These are phyloP conservation scores for Aureobasidium sp. DNA, from an alignment of 2,329 filamentous ascomycete genomes.

Conservation along the genomic window DNA sequence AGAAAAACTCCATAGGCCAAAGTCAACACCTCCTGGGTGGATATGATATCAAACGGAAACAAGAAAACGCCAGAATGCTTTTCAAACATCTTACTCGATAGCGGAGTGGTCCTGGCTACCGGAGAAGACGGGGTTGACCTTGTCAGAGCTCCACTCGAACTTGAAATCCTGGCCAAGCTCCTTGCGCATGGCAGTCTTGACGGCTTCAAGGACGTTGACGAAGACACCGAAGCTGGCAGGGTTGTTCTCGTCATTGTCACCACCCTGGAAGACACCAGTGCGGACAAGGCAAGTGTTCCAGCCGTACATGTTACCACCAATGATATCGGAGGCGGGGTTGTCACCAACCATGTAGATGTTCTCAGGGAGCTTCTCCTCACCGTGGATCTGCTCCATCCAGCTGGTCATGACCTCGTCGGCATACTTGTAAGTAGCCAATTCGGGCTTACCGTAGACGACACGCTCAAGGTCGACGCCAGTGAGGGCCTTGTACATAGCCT, in stretches of 20 bases:
- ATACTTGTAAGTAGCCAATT: constrained; percentile 69
- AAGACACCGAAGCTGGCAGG: constrained; percentile 72
- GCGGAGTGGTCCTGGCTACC: constrained; percentile 44
- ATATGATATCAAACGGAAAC: constrained; percentile 3
- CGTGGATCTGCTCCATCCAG: constrained; percentile 71
- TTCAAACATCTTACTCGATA: constrained; percentile 39
- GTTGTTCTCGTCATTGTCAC: constrained; percentile 66
- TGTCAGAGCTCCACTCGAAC: constrained; percentile 59
- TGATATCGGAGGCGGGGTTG: constrained; percentile 65
- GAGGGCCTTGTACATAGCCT: constrained; percentile 64
- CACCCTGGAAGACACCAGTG: constrained; percentile 70
- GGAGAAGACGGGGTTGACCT: constrained; percentile 58
- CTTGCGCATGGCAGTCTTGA: constrained; percentile 58
- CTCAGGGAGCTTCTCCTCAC: constrained; percentile 57
- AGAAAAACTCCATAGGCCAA: not conserved
- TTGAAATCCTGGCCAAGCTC: constrained; percentile 66
- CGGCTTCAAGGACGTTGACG: constrained; percentile 61
- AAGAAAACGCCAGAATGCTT: constrained; percentile 7
- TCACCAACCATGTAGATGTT: constrained; percentile 73
- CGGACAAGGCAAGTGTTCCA: constrained; percentile 75
- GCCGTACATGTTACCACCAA: constrained; percentile 71
- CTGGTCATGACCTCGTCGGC: constrained; percentile 62
- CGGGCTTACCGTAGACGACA: constrained; percentile 68
- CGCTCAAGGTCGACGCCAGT: constrained; percentile 64
- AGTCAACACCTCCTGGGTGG: constrained; percentile 9